These are phyloP conservation scores for Aethionema arabicum DNA, from an alignment of 345 rosid genomes.

Conservation along the genomic window DNA sequence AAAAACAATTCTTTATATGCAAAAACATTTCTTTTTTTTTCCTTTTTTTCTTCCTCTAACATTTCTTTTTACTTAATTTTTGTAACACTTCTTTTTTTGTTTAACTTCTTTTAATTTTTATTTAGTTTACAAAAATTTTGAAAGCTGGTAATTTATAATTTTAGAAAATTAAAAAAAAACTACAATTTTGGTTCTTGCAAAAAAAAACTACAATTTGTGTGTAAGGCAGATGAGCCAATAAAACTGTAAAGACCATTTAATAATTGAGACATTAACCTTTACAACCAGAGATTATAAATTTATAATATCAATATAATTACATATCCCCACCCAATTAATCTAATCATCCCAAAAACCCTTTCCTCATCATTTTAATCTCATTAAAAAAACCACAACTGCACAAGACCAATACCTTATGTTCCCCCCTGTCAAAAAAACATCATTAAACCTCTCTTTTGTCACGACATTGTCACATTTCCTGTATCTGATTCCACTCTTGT, in stretches of 20 bases:
- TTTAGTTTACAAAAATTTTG: too few species aligned
- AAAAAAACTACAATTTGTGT: background rate
- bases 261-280: slow-evolving; percentile 15
- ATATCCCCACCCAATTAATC: slow-evolving; percentile 25
- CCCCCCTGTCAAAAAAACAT: background rate
- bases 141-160: too few species aligned
- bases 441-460: slow-evolving; percentile 5
- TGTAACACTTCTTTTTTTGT: too few species aligned
- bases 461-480: slow-evolving; percentile 29
- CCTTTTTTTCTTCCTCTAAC: too few species aligned
- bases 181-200: background rate
- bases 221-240: background rate
- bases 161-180: too few species aligned
- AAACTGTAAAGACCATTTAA: background rate
- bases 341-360: slow-evolving; percentile 26
- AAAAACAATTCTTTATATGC: too few species aligned
- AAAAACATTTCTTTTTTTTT: too few species aligned
- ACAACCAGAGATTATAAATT: slow-evolving; percentile 24
- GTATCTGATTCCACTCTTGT: slow-evolving; percentile 17
- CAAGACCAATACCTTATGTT: slow-evolving; percentile 18
- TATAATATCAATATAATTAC: slow-evolving; percentile 28
- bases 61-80: too few species aligned
- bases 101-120: too few species aligned
- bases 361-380: slow-evolving; percentile 8
- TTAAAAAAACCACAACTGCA: slow-evolving; percentile 5